Evolutionary conservation across 106 monocot genomes (phyloP).

Genomic region (Posidonia australis): DNA sequence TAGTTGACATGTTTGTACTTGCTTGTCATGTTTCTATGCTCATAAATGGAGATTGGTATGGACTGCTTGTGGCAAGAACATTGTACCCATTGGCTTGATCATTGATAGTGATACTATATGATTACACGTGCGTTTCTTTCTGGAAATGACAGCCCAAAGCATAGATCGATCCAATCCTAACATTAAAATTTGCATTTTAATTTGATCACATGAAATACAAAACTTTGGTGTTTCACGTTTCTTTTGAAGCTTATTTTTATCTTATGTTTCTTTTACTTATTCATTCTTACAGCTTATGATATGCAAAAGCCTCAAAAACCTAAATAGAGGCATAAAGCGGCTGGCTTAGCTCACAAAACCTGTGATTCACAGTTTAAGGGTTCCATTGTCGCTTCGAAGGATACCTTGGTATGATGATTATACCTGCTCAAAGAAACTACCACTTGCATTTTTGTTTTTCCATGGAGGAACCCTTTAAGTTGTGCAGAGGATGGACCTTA

Average conservation of each 20-base stretch:
- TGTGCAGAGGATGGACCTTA: slow-evolving; percentile 57
- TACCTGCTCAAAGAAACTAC: background rate
- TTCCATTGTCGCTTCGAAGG: slow-evolving; percentile 33
- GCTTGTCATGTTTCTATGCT: too few species aligned
- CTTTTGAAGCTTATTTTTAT: background rate
- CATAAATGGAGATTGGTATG: too few species aligned
- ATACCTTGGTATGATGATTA: slow-evolving; percentile 26
- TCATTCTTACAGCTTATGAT: slow-evolving; percentile 18
- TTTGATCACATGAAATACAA: too few species aligned
- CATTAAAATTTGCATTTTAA: too few species aligned
- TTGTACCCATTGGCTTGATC: too few species aligned
- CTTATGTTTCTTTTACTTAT: too few species aligned
- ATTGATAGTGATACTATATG: too few species aligned
- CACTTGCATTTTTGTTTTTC: background rate
- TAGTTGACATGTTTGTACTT: too few species aligned
- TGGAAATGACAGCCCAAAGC: too few species aligned
- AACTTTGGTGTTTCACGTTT: background rate
- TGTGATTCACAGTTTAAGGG: slow-evolving; percentile 50
- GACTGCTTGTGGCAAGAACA: too few species aligned
- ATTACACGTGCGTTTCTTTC: too few species aligned
- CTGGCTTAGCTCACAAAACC: slow-evolving; percentile 24
- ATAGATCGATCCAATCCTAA: too few species aligned
- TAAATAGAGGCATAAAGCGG: slow-evolving; percentile 23
- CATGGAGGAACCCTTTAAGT: background rate
- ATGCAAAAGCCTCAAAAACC: slow-evolving; percentile 37